These are phyloP conservation scores for Solanum appendiculatum DNA, from an alignment of 257 asterid genomes.

Conservation along the genomic window DNA sequence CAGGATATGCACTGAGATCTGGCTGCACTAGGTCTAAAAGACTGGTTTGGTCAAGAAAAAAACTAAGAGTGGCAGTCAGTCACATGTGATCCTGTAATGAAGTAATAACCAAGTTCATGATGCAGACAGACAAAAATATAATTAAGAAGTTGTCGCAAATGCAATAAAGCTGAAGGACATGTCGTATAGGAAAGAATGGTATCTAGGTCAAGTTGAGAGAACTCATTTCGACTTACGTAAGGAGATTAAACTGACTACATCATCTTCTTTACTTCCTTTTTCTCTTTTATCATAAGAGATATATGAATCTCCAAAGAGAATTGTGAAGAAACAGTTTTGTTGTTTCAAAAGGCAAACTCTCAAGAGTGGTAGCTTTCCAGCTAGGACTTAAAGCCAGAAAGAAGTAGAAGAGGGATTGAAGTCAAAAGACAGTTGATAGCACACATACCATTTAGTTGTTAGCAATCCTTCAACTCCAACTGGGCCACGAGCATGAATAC, in stretches of 20 bases:
- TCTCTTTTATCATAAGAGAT: background rate
- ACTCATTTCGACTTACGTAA: background rate
- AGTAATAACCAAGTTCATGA: background rate
- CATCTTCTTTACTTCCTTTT: background rate
- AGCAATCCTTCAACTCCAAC: conserved; percentile 96
- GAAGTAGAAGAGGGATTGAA: background rate
- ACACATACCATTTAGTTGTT: conserved; percentile 76
- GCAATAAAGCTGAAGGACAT: background rate
- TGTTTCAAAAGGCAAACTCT: background rate
- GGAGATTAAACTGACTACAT: background rate
- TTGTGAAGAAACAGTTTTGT: background rate
- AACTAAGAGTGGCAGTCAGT: background rate
- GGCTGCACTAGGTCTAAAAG: background rate
- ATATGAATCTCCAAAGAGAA: background rate
- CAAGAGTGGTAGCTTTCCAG: background rate
- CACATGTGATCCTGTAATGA: background rate
- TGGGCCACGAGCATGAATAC: conserved; percentile 98
- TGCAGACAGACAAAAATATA: background rate
- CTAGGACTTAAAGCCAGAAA: background rate
- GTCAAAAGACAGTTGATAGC: background rate
- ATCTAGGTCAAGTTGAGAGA: background rate
- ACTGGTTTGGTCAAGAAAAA: background rate
- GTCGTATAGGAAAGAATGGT: background rate
- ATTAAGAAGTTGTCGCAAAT: background rate
- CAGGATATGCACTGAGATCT: background rate